phyloP scores from a whole-genome alignment of 1,139 yeast genomes.

The Pichia sorboxylosa region DNA sequence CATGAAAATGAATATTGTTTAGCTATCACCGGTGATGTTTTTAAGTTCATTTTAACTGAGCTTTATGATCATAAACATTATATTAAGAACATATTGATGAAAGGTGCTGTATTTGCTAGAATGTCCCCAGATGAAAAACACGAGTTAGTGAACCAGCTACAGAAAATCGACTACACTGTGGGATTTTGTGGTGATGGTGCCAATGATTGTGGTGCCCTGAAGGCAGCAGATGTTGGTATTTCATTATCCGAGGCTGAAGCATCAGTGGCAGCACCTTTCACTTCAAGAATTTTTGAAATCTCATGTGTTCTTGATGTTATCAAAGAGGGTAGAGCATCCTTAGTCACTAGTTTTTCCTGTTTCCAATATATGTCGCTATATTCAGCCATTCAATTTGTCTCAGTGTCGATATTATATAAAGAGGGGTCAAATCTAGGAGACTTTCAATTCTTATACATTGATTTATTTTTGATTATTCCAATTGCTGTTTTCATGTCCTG shows the following conservation, averaged over 20 bases:
- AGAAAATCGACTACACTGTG: conserved; percentile 75
- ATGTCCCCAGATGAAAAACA: conserved; percentile 99
- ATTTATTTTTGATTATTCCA: conserved; percentile 78
- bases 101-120: conserved; percentile 75
- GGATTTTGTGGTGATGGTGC: conserved; percentile 99
- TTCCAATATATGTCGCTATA: conserved; percentile 96
- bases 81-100: conserved; percentile 53
- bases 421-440: conserved; percentile 94
- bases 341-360: conserved; percentile 91
- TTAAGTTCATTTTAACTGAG: conserved; percentile 60
- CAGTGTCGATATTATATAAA: conserved; percentile 75
- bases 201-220: conserved; percentile 94
- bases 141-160: conserved; percentile 82
- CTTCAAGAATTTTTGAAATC: conserved; percentile 79
- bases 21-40: conserved; percentile 89
- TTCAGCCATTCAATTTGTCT: conserved; percentile 88
- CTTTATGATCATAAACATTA: conserved; percentile 29
- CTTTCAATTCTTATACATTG: conserved; percentile 91
- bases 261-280: conserved; percentile 92
- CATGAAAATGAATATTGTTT: conserved; percentile 39
- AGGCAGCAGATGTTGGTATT: conserved; percentile 94
- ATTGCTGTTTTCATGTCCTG: conserved; percentile 96
- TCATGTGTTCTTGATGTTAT: conserved; percentile 87
- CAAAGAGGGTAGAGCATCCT: conserved; percentile 86
- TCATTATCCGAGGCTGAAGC: conserved; percentile 97